Base-by-base conservation (phyloP, 2,329 filamentous ascomycete genomes). In the Dryadomyces quercus-mongolicae region DNA sequence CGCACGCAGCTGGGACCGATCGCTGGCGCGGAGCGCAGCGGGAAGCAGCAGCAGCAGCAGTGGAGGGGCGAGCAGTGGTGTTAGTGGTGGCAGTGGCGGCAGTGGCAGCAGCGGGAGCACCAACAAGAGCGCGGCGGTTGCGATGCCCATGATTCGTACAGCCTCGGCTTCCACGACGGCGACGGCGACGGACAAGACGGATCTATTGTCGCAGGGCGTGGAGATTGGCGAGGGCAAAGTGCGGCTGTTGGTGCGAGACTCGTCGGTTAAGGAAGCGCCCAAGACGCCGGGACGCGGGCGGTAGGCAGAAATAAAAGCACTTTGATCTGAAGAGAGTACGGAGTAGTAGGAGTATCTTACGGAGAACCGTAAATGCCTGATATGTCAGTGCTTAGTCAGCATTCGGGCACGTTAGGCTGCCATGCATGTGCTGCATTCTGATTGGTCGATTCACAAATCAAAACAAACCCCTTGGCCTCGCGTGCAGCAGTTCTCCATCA, bases 171-270 rank as follows among this genome's bases (percentile, higher is more conserved):
- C 49, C n/a, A n/a, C 16, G 38, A 42, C 38, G 38, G 38, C 16
- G 38, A 13, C 38, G 38, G 12, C 38, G 22, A 25, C 53, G 56
- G 71, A 73, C 54, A 71, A 74, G 58, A 69, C 75, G 31, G 80
- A 84, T 62, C 79, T 84, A 56, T 69, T 84, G 49, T 77, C 78
- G 60, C 78, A 84, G 65, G 81, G 81, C n/a, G 77, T 83, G 46
- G 81, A 84, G 68, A 84, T 84, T 63, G 81, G 81, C 34, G 79
- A 82, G 56, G 81, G 81, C 60, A 84, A 83, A 67, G 80, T 85
- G 54, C 74, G 80, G 66, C 72, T 85, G 62, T 69, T 85, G 59
- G 81, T 85, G 54, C 72, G 81, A 60, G 80, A 74, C 59, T 63
- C 66, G 36, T 64, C 66, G 31, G 57, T 60, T 49, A 68, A 68